Base-by-base conservation (phyloP, 2,329 filamentous ascomycete species). In the Thelonectria olida region DNA sequence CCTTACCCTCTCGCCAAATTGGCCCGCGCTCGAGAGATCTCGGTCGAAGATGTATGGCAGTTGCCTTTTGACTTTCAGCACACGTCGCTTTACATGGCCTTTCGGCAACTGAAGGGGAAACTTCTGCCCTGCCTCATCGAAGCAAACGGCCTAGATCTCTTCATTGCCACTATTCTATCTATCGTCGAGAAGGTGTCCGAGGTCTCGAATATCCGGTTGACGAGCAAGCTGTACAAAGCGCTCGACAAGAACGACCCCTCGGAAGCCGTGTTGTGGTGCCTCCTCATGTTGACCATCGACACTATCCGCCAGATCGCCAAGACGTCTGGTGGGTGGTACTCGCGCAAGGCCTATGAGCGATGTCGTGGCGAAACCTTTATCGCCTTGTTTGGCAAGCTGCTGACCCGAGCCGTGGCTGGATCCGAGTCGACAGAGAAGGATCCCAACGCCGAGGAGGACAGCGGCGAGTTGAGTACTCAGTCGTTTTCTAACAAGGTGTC, bases 41-140 rank as follows among this genome's bases (percentile, higher is more conserved):
- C 93, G 34, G 89, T 93, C 38, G 85, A 90, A 36, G 92, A 97
- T 72, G 90, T 97, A 2, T 97, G 93, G 93, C 80, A 85, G 38
- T 79, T 97, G 0, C 88, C 89, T 0, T 91, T 88, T 67, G 90
- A 96, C 54, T 97, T 95, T 64, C 93, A 97, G 69, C 93, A 97
- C 73, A 84, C 80, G 31, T 82, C 88, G 2, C 82, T 97, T 0
- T 92, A 96, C 73, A 83, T 88, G 42, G 84, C 87, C 4, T 97
- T 97, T 69, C 85, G 90, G 42, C 86, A 89, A 47, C 82, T 97
- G 9, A 80, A 82, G 42, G 93, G 93, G 0, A 90, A 90, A 1
- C 88, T 97, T 1, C 82, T 95, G 2, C 80, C 78, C 20, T 86
- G 92, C 5, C 78, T 97, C 1, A 72, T 95, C 27, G 80, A 85